These are phyloP conservation scores for Apiospora malaysiana DNA, from an alignment of 2,329 filamentous ascomycete species.

Conservation along the genomic window DNA sequence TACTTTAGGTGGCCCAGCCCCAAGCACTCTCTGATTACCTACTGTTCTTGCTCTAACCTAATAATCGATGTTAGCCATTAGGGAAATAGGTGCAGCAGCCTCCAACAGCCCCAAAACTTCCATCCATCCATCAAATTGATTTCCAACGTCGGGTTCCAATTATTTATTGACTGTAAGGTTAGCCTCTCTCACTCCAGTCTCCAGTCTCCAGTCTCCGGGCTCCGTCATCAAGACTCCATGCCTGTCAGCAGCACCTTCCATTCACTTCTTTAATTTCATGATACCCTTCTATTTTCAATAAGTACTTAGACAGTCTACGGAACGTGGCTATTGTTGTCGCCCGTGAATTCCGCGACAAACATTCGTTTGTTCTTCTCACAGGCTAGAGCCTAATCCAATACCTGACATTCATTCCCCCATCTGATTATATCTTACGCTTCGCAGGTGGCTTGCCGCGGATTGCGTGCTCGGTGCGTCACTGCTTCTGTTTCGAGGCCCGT, in stretches of 20 bases:
- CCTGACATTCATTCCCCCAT: not conserved
- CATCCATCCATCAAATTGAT: not conserved
- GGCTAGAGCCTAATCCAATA: constrained; percentile 18
- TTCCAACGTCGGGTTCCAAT: not conserved
- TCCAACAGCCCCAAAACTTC: not conserved
- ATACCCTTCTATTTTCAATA: constrained; percentile 5
- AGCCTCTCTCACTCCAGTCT: no score
- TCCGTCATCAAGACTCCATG: not conserved
- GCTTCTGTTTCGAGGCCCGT: constrained; percentile 16
- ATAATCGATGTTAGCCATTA: no score
- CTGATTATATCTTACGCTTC: constrained; percentile 1
- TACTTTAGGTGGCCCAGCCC: no score
- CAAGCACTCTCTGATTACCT: no score
- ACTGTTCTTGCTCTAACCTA: no score
- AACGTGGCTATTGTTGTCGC: not conserved
- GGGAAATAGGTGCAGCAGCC: no score
- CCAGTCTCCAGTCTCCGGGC: not conserved
- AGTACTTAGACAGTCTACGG: not conserved
- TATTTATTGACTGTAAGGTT: no score
- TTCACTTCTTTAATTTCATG: constrained; percentile 5
- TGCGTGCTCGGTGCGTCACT: constrained; percentile 13
- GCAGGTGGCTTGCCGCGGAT: constrained; percentile 8
- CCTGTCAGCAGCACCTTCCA: constrained; percentile 3
- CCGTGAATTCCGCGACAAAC: not conserved
- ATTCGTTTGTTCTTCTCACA: constrained; percentile 12